These are phyloP conservation scores for Ogataea neopini DNA, from an alignment of 805 yeast genomes.

Conservation along the genomic window DNA sequence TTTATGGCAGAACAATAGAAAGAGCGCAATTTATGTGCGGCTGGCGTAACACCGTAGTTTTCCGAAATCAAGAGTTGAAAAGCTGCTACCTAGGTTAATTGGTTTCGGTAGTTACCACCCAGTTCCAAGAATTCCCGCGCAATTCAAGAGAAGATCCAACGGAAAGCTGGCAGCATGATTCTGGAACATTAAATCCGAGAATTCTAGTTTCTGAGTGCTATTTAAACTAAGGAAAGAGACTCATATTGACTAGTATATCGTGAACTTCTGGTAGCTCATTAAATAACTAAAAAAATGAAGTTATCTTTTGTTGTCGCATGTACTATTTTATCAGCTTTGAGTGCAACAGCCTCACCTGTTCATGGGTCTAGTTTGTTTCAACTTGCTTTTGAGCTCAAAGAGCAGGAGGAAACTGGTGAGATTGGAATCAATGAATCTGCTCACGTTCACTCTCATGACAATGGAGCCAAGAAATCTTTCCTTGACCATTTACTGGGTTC, in stretches of 20 bases:
- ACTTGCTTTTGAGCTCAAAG: conserved; percentile 1
- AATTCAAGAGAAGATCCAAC: no score
- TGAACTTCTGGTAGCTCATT: no score
- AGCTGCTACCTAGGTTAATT: background rate
- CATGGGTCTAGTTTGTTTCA: conserved; percentile 7
- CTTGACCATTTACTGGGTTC: conserved; percentile 38
- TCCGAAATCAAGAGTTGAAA: background rate
- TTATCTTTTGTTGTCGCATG: background rate
- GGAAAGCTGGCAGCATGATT: no score
- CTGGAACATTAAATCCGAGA: no score
- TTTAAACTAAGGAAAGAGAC: no score
- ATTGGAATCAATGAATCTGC: background rate
- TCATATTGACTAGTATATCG: no score
- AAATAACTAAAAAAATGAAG: background rate
- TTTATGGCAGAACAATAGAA: background rate
- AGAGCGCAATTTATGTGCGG: background rate
- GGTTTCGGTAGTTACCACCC: no score
- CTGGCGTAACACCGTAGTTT: background rate
- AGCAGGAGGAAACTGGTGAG: background rate
- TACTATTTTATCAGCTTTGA: conserved; percentile 8
- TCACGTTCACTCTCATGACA: background rate
- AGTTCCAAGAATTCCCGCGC: no score
- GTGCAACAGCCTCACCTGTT: conserved; percentile 11
- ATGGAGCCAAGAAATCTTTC: conserved; percentile 28
- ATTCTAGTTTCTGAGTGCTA: no score